Evolutionary conservation across 2,329 filamentous ascomycete species (phyloP).

Genomic region (Stachybotrys chlorohalonatus): DNA sequence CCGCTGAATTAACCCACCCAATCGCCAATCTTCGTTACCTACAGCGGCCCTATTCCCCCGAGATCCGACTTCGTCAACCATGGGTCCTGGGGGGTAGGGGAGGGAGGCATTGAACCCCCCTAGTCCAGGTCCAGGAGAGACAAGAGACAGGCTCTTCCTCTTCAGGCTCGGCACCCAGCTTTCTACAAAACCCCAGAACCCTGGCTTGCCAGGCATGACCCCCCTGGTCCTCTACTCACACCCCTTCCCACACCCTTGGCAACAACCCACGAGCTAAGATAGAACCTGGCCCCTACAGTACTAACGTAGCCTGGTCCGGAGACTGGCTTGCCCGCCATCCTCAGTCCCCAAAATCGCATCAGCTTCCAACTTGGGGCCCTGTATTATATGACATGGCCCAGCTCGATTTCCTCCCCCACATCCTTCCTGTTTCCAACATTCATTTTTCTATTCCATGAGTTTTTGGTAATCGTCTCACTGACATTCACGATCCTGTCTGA

Average conservation of each 20-base stretch:
- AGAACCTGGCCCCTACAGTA: not conserved
- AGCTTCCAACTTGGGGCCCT: not conserved
- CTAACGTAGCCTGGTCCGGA: not conserved
- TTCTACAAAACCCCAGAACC: not conserved
- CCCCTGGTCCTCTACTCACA: not conserved
- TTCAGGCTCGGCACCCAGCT: not conserved
- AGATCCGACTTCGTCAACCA: not conserved
- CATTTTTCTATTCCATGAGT: not conserved
- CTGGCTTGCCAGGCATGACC: not conserved
- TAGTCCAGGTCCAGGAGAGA: no score
- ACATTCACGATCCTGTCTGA: not conserved
- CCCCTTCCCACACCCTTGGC: not conserved
- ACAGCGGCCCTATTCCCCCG: not conserved
- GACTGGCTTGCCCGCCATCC: not conserved
- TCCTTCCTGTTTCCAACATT: not conserved
- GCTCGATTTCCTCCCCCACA: not conserved
- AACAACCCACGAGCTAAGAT: not conserved
- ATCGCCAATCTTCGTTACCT: conserved; percentile 2
- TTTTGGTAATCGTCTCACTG: not conserved
- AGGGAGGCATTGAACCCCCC: no score
- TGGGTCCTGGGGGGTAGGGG: not conserved
- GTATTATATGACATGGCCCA: not conserved
- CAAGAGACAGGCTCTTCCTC: not conserved
- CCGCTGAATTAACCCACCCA: conserved; percentile 3
- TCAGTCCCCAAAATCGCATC: not conserved